These are phyloP conservation scores for Hypsizygus marmoreus DNA, from an alignment of 768 basidiomycete genomes.

Conservation along the genomic window DNA sequence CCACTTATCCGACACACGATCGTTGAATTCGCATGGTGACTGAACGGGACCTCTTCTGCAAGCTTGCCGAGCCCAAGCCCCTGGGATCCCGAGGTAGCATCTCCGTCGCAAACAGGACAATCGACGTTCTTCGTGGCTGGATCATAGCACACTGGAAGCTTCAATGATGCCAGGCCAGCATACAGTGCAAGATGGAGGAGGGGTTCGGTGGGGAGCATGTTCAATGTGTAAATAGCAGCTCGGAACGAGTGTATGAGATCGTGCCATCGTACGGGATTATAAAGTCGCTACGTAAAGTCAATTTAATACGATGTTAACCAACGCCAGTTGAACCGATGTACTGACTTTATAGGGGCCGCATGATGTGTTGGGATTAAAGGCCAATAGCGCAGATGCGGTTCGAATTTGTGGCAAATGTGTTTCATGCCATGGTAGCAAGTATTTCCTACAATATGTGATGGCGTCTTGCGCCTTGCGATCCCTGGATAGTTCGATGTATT, in stretches of 20 bases:
- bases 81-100: conserved; percentile 34
- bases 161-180: conserved; percentile 89
- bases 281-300: conserved; percentile 65
- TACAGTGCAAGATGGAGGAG: conserved; percentile 86
- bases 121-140: conserved; percentile 68
- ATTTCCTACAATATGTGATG: conserved; percentile 80
- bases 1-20: conserved; percentile 92
- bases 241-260: conserved; percentile 79
- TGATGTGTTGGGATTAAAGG: conserved; percentile 67
- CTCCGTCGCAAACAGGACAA: conserved; percentile 87
- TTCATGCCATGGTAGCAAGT: conserved; percentile 80
- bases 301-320: conserved; percentile 1
- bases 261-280: conserved; percentile 79
- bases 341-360: conserved; percentile 81
- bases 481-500: conserved; percentile 91
- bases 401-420: conserved; percentile 79
- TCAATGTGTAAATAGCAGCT: conserved; percentile 81
- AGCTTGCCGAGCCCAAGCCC: conserved; percentile 68
- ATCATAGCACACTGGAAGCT: conserved; percentile 82
- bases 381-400: conserved; percentile 76
- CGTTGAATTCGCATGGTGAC: conserved; percentile 94
- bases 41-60: conserved; percentile 84
- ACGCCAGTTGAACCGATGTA: conserved; percentile 2
- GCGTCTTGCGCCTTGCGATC: conserved; percentile 67
- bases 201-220: conserved; percentile 85